Evolutionary conservation across 1,284 basidiomycete genomes (phyloP).

Genomic region (Ceratobasidium theobromae): DNA sequence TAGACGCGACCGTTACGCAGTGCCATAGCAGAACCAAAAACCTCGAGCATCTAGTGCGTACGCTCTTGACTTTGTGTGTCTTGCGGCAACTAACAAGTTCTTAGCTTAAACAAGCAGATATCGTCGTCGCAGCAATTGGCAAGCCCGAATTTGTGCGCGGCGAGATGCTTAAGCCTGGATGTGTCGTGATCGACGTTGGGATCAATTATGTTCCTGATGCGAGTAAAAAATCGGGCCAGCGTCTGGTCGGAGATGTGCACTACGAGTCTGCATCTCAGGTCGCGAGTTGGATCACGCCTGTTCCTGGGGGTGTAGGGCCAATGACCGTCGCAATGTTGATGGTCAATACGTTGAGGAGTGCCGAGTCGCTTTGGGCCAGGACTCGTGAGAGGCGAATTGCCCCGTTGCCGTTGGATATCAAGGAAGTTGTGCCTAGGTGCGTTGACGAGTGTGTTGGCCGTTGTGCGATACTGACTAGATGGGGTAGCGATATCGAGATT

Average conservation of each 20-base stretch:
- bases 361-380: constrained; percentile 76
- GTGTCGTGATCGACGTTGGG: constrained; percentile 93
- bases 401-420: constrained; percentile 76
- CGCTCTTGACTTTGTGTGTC: constrained; percentile 32
- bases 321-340: constrained; percentile 99
- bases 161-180: constrained; percentile 94
- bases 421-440: constrained; percentile 80
- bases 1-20: constrained; percentile 96
- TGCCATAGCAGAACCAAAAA: constrained; percentile 91
- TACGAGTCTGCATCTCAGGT: constrained; percentile 74
- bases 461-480: background rate
- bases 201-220: constrained; percentile 94
- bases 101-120: constrained; percentile 83
- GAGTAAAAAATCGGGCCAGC: constrained; percentile 92
- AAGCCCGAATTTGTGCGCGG: constrained; percentile 89
- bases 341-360: constrained; percentile 89
- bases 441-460: background rate
- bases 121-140: constrained; percentile 93
- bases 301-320: constrained; percentile 97
- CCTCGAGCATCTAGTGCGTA: constrained; percentile 75
- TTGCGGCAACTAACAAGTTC: constrained; percentile 5
- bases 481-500: constrained; percentile 86
- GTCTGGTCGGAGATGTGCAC: constrained; percentile 96
- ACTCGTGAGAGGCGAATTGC: constrained; percentile 67
- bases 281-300: constrained; percentile 92